phyloP scores from a whole-genome alignment of 768 basidiomycete species.

The Scleroderma citrinum region DNA sequence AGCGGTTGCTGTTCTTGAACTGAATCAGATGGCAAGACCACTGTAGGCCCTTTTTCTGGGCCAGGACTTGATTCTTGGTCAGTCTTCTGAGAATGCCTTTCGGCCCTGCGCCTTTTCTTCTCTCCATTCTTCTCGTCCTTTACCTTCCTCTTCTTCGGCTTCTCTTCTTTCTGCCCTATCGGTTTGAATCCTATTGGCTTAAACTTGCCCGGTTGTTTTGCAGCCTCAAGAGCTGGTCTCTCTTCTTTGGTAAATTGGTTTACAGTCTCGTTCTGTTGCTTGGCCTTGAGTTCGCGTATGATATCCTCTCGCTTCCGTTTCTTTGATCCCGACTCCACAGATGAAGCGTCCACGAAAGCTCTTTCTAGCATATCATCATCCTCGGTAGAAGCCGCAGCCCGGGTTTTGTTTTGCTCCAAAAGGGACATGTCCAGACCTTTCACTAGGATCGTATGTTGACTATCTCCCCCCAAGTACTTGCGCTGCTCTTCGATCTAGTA shows the following conservation, averaged over 20 bases:
- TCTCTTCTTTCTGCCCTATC: slow-evolving; percentile 40
- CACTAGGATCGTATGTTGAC: slow-evolving; percentile 78
- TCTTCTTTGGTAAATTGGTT: slow-evolving; percentile 12
- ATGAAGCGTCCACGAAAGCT: slow-evolving; percentile 49
- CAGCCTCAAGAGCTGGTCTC: slow-evolving; percentile 29
- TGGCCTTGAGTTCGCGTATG: slow-evolving; percentile 65
- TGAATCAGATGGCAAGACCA: slow-evolving; percentile 7
- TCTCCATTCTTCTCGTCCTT: slow-evolving; percentile 37
- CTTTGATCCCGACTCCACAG: slow-evolving; percentile 31
- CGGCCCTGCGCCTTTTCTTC: slow-evolving; percentile 57
- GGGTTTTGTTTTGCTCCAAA: slow-evolving; percentile 77
- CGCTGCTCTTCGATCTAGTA: slow-evolving; percentile 66
- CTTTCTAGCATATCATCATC: slow-evolving; percentile 82
- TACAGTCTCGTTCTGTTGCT: slow-evolving; percentile 34
- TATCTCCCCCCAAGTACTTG: slow-evolving; percentile 77
- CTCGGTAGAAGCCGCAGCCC: slow-evolving; percentile 47
- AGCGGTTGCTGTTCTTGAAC: slow-evolving; percentile 6
- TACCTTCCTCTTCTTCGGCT: slow-evolving; percentile 38
- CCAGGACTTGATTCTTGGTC: slow-evolving; percentile 4
- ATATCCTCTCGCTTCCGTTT: slow-evolving; percentile 80
- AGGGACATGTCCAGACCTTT: slow-evolving; percentile 88
- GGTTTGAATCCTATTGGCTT: slow-evolving; percentile 62
- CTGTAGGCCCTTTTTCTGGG: not conserved
- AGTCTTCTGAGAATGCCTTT: slow-evolving; percentile 18
- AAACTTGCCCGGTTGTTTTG: slow-evolving; percentile 40